phyloP scores from a whole-genome alignment of 306 rosid species.

The Casuarina cunninghamiana region DNA sequence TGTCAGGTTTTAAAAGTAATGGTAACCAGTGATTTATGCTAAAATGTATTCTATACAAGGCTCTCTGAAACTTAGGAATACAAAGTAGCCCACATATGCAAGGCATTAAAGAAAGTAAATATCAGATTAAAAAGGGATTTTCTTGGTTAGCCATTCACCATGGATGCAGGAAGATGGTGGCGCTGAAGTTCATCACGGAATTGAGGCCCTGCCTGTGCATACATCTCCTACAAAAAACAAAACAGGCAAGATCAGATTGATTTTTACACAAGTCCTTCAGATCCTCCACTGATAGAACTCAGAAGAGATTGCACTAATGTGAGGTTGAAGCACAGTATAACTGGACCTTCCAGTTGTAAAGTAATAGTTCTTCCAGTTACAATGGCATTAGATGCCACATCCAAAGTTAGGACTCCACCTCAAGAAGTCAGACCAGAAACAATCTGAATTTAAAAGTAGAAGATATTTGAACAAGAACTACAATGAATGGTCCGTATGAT shows the following conservation, averaged over 20 bases:
- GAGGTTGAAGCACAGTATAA: neutral
- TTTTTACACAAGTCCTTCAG: neutral
- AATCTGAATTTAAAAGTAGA: too few relatives aligned
- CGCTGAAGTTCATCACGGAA: slow-evolving; percentile 96
- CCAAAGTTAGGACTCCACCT: neutral
- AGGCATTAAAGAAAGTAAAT: neutral
- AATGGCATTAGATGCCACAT: neutral
- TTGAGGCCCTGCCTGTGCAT: slow-evolving; percentile 88
- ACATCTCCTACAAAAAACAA: slow-evolving; percentile 78
- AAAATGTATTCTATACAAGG: neutral
- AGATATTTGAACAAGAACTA: too few relatives aligned
- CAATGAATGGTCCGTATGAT: too few relatives aligned
- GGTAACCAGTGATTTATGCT: neutral
- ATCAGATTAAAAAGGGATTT: slow-evolving; percentile 10
- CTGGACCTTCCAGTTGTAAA: neutral
- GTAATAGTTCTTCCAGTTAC: neutral
- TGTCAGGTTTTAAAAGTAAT: neutral
- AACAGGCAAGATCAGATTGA: slow-evolving; percentile 15
- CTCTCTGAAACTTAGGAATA: neutral
- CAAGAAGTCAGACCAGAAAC: too few relatives aligned
- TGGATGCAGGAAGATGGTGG: slow-evolving; percentile 74
- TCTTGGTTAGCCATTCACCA: slow-evolving; percentile 51
- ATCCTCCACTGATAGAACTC: neutral
- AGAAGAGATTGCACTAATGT: neutral
- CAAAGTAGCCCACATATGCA: neutral